Evolutionary conservation across 441 rosid genomes (phyloP).

Genomic region (Macaranga tanarius): DNA sequence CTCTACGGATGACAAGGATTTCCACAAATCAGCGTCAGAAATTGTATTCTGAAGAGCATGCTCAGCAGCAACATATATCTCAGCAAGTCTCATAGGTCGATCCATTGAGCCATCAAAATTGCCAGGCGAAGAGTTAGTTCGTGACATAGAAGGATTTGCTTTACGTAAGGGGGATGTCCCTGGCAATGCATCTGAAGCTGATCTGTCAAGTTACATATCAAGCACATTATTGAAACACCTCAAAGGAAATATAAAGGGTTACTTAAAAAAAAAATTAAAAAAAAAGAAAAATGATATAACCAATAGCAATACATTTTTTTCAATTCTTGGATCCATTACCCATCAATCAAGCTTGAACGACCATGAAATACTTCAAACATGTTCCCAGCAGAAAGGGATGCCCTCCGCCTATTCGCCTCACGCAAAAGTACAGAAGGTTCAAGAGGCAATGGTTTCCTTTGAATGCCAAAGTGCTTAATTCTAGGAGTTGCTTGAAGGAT

Average conservation of each 20-base stretch:
- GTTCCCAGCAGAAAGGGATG: conserved; percentile 98
- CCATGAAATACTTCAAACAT: conserved; percentile 73
- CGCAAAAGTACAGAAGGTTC: conserved; percentile 95
- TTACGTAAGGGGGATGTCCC: conserved; percentile 51
- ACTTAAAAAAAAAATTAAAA: not conserved
- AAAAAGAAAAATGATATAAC: not conserved
- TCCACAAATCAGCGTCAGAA: conserved; percentile 66
- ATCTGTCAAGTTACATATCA: conserved; percentile 61
- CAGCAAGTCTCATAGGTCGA: conserved; percentile 98
- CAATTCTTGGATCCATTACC: conserved; percentile 53
- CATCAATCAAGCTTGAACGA: conserved; percentile 57
- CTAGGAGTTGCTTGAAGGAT: conserved; percentile 78
- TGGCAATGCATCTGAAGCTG: conserved; percentile 60
- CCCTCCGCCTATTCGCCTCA: conserved; percentile 95
- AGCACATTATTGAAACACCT: conserved; percentile 24
- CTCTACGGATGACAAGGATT: conserved; percentile 71
- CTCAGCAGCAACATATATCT: conserved; percentile 95
- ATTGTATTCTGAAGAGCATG: conserved; percentile 74
- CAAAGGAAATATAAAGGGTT: not conserved
- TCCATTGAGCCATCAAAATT: conserved; percentile 77
- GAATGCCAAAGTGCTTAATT: conserved; percentile 83
- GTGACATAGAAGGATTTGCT: conserved; percentile 51
- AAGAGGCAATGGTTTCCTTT: conserved; percentile 85
- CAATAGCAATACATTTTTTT: conserved; percentile 17
- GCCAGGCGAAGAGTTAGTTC: conserved; percentile 87